Conservation (phyloP, 768 basidiomycete species). For the Russula foetens region DNA sequence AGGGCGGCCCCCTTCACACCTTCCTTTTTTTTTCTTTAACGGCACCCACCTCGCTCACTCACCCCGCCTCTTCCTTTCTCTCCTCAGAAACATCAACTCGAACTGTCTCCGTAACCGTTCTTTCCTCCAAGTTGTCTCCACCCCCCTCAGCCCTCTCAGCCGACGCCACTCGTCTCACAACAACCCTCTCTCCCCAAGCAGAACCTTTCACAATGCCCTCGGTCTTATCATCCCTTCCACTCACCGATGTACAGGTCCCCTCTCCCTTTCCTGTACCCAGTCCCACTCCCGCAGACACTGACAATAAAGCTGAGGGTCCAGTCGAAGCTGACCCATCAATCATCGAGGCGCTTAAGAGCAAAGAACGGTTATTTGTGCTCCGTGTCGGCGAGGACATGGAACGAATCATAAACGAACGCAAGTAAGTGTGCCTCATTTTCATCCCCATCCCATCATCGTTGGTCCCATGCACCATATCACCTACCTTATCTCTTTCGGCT, state of each 20-base stretch:
- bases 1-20: not conserved
- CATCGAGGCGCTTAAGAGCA: conserved; percentile 77
- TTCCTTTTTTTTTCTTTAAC: conserved; percentile 7
- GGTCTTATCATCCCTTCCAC: conserved; percentile 16
- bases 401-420: conserved; percentile 63
- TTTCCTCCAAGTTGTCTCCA: conserved; percentile 5
- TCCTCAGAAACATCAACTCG: conserved; percentile 13
- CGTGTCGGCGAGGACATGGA: conserved; percentile 88
- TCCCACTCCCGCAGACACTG: conserved; percentile 25
- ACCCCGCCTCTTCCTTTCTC: not conserved
- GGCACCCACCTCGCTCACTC: not conserved
- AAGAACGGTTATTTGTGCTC: conserved; percentile 81
- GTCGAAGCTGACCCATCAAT: conserved; percentile 70
- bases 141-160: not conserved
- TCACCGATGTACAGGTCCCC: conserved; percentile 4
- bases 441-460: not conserved
- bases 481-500: not conserved
- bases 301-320: conserved; percentile 21
- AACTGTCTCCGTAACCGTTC: conserved; percentile 1
- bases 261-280: conserved; percentile 17
- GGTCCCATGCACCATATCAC: not conserved
- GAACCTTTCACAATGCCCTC: conserved; percentile 16
- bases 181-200: conserved; percentile 16
- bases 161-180: conserved; percentile 10
- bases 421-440: conserved; percentile 36